These are phyloP conservation scores for Achaetomium macrosporum DNA, from an alignment of 2,329 filamentous ascomycete genomes.

Conservation along the genomic window DNA sequence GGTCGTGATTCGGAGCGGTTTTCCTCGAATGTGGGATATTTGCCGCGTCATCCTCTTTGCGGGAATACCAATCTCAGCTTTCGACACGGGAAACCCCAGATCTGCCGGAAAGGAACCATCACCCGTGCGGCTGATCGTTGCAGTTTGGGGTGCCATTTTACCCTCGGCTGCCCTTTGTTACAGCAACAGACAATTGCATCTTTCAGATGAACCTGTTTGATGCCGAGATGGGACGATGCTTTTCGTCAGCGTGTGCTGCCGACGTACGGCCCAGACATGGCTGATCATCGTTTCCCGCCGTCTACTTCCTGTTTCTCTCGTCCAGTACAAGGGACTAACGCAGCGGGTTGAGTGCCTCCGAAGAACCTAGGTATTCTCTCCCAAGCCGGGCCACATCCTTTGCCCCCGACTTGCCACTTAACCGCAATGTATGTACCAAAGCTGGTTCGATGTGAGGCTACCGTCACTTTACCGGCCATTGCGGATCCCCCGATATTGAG, in stretches of 20 bases:
- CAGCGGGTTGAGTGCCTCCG: background rate
- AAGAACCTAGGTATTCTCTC: background rate
- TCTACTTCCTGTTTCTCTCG: background rate
- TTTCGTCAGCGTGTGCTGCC: background rate
- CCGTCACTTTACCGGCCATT: conserved; percentile 2
- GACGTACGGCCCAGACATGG: background rate
- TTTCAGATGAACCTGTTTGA: background rate
- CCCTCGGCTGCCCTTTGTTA: conserved; percentile 7
- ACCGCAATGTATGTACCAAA: background rate
- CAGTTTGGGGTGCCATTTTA: conserved; percentile 3
- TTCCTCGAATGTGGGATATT: conserved; percentile 21
- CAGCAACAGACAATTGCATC: background rate
- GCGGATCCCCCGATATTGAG: conserved; percentile 15
- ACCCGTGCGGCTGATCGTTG: conserved; percentile 19
- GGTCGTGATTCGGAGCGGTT: conserved; percentile 12
- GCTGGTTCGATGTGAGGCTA: conserved; percentile 6
- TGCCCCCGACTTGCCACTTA: background rate
- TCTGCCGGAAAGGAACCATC: conserved; percentile 25
- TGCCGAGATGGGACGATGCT: background rate
- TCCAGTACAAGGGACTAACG: background rate
- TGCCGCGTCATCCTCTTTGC: conserved; percentile 23
- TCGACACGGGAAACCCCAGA: conserved; percentile 14
- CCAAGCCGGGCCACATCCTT: background rate
- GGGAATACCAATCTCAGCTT: conserved; percentile 16
- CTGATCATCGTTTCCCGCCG: background rate